Percentiles rank a stretch among this genome's conserved stretches.
phyloP scores from a whole-genome alignment of 257 asterid genomes.

The Striga asiatica region DNA sequence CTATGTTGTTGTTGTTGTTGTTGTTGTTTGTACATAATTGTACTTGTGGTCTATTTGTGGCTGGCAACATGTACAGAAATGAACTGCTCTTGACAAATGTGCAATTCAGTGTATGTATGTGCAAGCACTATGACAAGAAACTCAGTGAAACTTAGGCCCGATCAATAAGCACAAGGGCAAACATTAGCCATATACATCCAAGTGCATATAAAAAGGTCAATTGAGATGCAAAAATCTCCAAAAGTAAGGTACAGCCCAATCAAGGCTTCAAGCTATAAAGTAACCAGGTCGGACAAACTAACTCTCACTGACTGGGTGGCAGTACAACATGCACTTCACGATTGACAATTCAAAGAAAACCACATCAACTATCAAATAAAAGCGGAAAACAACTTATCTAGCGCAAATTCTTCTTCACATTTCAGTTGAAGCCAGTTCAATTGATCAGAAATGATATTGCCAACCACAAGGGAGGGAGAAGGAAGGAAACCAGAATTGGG shows the following conservation, averaged over 20 bases:
- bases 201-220: background rate
- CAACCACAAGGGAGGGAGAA: background rate
- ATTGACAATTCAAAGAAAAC: background rate
- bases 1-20: too few relatives aligned
- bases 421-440: background rate
- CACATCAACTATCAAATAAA: background rate
- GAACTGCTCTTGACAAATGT: background rate
- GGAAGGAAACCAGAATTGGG: background rate
- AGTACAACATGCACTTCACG: constrained; percentile 5
- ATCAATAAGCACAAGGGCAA: background rate
- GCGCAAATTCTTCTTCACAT: background rate
- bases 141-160: background rate
- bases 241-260: too few relatives aligned
- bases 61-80: background rate
- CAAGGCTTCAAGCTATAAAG: constrained; percentile 12
- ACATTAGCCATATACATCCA: background rate
- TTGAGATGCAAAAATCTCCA: background rate
- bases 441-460: background rate
- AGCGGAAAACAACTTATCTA: background rate
- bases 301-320: background rate
- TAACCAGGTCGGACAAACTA: background rate
- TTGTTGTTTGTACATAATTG: too few relatives aligned
- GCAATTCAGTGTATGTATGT: background rate
- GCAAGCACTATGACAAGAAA: background rate
- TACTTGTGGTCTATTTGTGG: background rate